A percentile compares a stretch with the other conserved stretches of the same genome.
These are phyloP conservation scores for Davidsoniella virescens DNA, from an alignment of 2,329 filamentous ascomycete species.

Conservation along the genomic window DNA sequence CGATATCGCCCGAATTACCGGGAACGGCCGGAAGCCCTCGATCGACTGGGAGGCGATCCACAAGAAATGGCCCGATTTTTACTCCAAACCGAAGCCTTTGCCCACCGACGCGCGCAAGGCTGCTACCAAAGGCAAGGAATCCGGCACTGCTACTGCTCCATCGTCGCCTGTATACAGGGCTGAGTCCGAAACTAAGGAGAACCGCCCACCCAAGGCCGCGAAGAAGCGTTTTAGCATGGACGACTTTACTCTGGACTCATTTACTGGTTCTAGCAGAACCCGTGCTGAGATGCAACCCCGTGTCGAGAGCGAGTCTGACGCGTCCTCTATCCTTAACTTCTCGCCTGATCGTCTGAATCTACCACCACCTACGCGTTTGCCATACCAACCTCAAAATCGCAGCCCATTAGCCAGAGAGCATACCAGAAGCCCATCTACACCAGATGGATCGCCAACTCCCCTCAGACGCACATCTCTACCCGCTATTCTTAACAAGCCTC, in stretches of 20 bases:
- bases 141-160: constrained; percentile 7
- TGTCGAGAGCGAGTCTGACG: constrained; percentile 36
- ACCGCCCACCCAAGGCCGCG: constrained; percentile 23
- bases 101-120: constrained; percentile 10
- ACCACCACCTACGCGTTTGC: constrained; percentile 18
- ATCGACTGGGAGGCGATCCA: constrained; percentile 30
- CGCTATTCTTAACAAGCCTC: constrained; percentile 10
- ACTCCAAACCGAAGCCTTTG: constrained; percentile 23
- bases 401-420: constrained; percentile 25
- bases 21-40: constrained; percentile 23
- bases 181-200: constrained; percentile 26
- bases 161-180: background rate
- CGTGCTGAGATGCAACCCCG: constrained; percentile 37
- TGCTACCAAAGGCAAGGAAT: background rate
- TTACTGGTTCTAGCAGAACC: constrained; percentile 25
- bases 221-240: constrained; percentile 19
- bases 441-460: constrained; percentile 9
- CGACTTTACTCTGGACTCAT: constrained; percentile 27
- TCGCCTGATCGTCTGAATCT: constrained; percentile 22
- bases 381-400: constrained; percentile 19
- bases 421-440: constrained; percentile 18
- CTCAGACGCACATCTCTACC: constrained; percentile 12
- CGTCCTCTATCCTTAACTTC: constrained; percentile 25
- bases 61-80: constrained; percentile 38
- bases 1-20: constrained; percentile 28